phyloP scores from a whole-genome alignment of 768 basidiomycete genomes.

The Cystobasidium onofrii region DNA sequence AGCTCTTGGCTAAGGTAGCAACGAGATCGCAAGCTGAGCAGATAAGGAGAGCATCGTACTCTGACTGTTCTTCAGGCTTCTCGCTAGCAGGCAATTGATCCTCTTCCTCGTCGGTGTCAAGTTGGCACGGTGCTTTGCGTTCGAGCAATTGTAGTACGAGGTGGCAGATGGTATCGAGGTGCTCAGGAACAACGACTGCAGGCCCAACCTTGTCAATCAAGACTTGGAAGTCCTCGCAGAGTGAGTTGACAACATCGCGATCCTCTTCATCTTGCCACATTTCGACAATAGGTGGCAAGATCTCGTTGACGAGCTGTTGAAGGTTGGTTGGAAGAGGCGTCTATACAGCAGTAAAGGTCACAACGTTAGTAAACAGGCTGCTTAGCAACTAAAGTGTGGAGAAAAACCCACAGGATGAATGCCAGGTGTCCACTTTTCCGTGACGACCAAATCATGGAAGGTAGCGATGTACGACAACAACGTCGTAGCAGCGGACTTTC shows the following conservation, averaged over 20 bases:
- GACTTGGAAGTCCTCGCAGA: slow-evolving; percentile 83
- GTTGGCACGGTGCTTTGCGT: slow-evolving; percentile 88
- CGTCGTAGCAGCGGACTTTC: slow-evolving; percentile 82
- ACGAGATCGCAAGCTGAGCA: slow-evolving; percentile 91
- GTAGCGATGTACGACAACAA: slow-evolving; percentile 79
- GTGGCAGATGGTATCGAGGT: slow-evolving; percentile 66
- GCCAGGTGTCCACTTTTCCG: slow-evolving; percentile 74
- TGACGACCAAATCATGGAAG: slow-evolving; percentile 79
- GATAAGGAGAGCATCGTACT: slow-evolving; percentile 92
- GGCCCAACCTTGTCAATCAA: slow-evolving; percentile 87
- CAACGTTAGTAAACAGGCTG: neutral
- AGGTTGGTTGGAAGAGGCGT: slow-evolving; percentile 53
- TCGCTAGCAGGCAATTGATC: slow-evolving; percentile 44
- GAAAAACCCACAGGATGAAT: slow-evolving; percentile 51
- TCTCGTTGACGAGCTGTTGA: slow-evolving; percentile 67
- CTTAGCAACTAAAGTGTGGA: slow-evolving; percentile 37
- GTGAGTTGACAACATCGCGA: slow-evolving; percentile 76
- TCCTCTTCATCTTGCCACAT: slow-evolving; percentile 93
- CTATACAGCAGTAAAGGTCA: neutral
- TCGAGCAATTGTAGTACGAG: slow-evolving; percentile 79
- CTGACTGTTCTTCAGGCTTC: slow-evolving; percentile 70
- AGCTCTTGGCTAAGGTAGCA: slow-evolving; percentile 69
- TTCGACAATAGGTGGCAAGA: slow-evolving; percentile 66
- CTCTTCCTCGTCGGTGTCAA: slow-evolving; percentile 52
- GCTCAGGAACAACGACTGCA: slow-evolving; percentile 60